Evolutionary conservation across 805 yeast species (phyloP), one percentile per base, ranked within the genome.

Genomic region (Myxozyma sirexii): DNA sequence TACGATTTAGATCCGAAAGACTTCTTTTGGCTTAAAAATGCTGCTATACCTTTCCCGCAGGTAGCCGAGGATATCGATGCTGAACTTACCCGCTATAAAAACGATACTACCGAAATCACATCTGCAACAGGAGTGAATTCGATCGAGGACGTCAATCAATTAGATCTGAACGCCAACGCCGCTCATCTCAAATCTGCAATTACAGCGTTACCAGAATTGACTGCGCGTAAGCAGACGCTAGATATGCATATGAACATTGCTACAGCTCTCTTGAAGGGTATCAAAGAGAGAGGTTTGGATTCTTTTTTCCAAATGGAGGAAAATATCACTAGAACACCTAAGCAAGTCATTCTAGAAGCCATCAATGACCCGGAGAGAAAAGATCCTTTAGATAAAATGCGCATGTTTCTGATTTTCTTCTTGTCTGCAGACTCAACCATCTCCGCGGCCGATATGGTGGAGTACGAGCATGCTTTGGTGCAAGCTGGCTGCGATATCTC

Each of bases 161-260:
- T 56, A 3, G 71, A 71, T 46, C 55, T 70, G 26, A 56, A 68
- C 24, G 69, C 75, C 13, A 71, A 74, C 23, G 74, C 80, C 2
- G 69, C 70, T 44, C 75, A 73, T 54, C 71, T 86, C 33, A 78
- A 78, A 68, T 76, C 80, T 39, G 97, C 97, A 8, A 91, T 94
- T 44, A 91, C 91, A 51, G 91, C 90, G 35, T 80, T 94, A 58
- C 99, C 99, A 2, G 96, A 91, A 72, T 78, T 94, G 62, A 90
- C 97, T 0, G 88, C 90, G 5, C 83, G 96, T 68, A 94, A 94
- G 73, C 80, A 84, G 54, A 84, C 90, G 33, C 86, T 94, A 67
- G 99, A 94, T 76, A 88, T 90, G 86, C 99, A 94, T 75, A 93
- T 94, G 97, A 91, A 90, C 69, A 92, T 94, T 26, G 83, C 96